These are phyloP conservation scores for Aaosphaeria arxii DNA, from an alignment of 2,329 filamentous ascomycete species.

Conservation along the genomic window DNA sequence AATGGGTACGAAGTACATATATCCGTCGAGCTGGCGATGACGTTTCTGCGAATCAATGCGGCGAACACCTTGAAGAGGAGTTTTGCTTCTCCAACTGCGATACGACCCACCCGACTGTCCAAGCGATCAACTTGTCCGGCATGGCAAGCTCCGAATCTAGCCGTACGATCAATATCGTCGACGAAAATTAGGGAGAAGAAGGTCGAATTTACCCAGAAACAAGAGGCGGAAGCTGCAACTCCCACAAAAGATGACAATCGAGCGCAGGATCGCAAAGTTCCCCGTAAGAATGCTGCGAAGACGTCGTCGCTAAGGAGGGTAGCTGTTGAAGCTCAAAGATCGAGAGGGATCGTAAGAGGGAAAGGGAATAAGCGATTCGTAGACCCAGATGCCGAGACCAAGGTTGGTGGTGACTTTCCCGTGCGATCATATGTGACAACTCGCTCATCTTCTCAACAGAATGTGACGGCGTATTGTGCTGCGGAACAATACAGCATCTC, in stretches of 20 bases:
- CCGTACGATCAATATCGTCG: not conserved
- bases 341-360: constrained; percentile 51
- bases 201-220: constrained; percentile 21
- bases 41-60: constrained; percentile 14
- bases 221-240: constrained; percentile 9
- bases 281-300: constrained; percentile 28
- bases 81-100: constrained; percentile 8
- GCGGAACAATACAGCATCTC: constrained; percentile 65
- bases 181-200: constrained; percentile 13
- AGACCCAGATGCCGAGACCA: constrained; percentile 46
- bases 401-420: constrained; percentile 19
- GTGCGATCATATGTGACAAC: not conserved
- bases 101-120: not conserved
- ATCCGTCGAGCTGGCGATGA: constrained; percentile 20
- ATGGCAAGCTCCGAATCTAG: too few relatives aligned
- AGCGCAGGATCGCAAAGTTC: constrained; percentile 15
- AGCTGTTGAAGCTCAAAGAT: constrained; percentile 77
- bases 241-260: constrained; percentile 1
- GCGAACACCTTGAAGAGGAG: constrained; percentile 20
- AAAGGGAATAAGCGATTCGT: constrained; percentile 43
- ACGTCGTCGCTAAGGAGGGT: constrained; percentile 73
- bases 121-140: too few relatives aligned
- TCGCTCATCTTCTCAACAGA: constrained; percentile 25
- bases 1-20: constrained; percentile 15
- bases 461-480: constrained; percentile 63